Evolutionary conservation across 495 filamentous ascomycete species (phyloP), one percentile per base, ranked within the genome.

Genomic region (Podospora conica): DNA sequence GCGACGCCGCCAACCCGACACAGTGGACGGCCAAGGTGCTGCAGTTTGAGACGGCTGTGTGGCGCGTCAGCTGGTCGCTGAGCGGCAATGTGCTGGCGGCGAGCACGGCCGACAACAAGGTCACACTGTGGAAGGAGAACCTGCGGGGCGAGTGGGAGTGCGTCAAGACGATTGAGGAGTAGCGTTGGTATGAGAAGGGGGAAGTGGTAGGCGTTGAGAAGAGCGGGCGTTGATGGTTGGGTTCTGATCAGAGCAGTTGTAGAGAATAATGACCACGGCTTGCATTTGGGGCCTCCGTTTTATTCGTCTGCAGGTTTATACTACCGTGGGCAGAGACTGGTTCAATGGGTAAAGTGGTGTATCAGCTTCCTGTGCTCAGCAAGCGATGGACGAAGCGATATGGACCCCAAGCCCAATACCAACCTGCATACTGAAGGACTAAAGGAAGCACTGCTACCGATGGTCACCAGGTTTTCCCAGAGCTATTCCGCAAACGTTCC

Each of bases 51-150:
- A 86, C 87, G 11, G 91, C 93, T 59, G 81, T 96, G 67, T 99
- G 96, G 96, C 86, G 94, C 48, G 95, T 97, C 15, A 96, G 92
- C 82, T 99, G 96, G 96, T 96, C 91, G 71, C 83, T 97, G 69
- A 96, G 92, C 79, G 96, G 96, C 22, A 99, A 99, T 79, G 95
- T 98, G 48, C 82, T 99, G 69, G 96, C 96, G 15, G 93, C 96
- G 63, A 90, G 87, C 70, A 90, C 90, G 7, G 91, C 88, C n/a
- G 94, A 99, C 81, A 99, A 99, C 80, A 92, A 94, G 80, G 93
- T 98, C 31, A 94, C 87, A 63, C 74, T 95, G 66, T 94, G 90
- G 91, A 92, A 90, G 81, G 91, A 95, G 82, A 89, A 90, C 70
- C 74, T 91, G 65, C 88, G 83, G 73, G 86, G 87, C 53, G 86